Base-by-base conservation (phyloP, 805 yeast genomes). In the Cyberlindnera xylosilytica region DNA sequence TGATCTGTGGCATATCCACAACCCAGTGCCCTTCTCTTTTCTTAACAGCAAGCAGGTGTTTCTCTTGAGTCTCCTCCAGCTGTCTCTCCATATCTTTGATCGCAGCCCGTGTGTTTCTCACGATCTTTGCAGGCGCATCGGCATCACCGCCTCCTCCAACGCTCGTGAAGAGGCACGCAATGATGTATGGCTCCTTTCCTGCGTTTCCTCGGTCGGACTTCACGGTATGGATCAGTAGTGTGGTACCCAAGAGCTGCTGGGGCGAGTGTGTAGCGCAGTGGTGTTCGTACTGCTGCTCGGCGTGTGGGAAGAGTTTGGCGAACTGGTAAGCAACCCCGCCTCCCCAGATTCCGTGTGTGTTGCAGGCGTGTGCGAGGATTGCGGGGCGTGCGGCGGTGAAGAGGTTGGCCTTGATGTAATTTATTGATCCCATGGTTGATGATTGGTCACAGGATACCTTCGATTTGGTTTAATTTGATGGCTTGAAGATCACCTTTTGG, bases 341-440 rank as follows among this genome's bases (percentile, higher is more conserved):
- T 4, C 93, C 93, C 96, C 96, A 87, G 1, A 69, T 55, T 0
- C 95, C 96, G 20, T 70, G 67, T 29, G 88, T 79, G 57, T 87
- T 87, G 56, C 96, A 87, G 0, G 95, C 79, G 58, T 87, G 96
- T 1, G 84, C 84, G 4, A 87, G 58, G 3, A 84, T 65, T 0
- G 79, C 57, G 1, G 73, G 69, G 4, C 52, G 45, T 0, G 60
- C 50, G 0, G 58, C 34, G 9, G 59, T 50, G 49, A 83, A 80
- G 8, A 83, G 57, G 51, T 83, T 85, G 0, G 87, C 88, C 32
- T 68, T 65, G 27, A 74, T 61, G 58, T 82, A 80, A 37, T 56
- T 41, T 57, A 60, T 51, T 17, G 29, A 17, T 13, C 32, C 8
- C 43, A 42, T 36, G 17, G 12, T 26, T 26, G 18, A 7, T 34